Conservation (phyloP, 129 eudicot species). For the Rutidosis leptorrhynchoides region DNA sequence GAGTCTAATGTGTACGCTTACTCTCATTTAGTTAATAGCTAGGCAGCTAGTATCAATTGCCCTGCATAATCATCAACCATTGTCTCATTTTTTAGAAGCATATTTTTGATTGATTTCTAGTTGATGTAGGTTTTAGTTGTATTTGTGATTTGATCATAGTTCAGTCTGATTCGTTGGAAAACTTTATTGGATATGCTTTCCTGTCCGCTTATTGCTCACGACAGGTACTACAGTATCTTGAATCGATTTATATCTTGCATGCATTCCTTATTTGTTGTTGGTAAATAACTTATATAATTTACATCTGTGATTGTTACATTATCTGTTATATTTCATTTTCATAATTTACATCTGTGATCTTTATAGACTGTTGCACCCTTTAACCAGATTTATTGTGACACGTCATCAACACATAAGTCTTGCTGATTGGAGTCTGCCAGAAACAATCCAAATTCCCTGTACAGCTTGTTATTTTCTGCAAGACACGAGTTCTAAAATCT, state of each 20-base stretch:
- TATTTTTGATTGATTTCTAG: slow-evolving; percentile 9
- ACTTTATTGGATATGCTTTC: slow-evolving; percentile 1
- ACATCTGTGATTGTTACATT: neutral
- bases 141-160: slow-evolving; percentile 17
- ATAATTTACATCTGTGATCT: neutral
- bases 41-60: neutral
- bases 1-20: neutral
- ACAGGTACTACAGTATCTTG: neutral
- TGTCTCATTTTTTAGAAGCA: neutral
- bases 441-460: neutral
- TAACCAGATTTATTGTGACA: slow-evolving; percentile 3
- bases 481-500: neutral
- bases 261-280: neutral
- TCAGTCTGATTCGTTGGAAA: slow-evolving; percentile 14
- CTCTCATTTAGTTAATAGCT: slow-evolving; percentile 9
- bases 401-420: neutral
- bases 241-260: neutral
- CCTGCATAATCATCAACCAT: neutral
- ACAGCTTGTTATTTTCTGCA: neutral
- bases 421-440: neutral
- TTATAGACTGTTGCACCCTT: neutral
- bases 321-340: neutral
- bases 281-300: neutral
- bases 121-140: slow-evolving; percentile 18
- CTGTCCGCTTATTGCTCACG: neutral